phyloP scores from a whole-genome alignment of 2,329 filamentous ascomycete genomes.

The Penicillium sp. region DNA sequence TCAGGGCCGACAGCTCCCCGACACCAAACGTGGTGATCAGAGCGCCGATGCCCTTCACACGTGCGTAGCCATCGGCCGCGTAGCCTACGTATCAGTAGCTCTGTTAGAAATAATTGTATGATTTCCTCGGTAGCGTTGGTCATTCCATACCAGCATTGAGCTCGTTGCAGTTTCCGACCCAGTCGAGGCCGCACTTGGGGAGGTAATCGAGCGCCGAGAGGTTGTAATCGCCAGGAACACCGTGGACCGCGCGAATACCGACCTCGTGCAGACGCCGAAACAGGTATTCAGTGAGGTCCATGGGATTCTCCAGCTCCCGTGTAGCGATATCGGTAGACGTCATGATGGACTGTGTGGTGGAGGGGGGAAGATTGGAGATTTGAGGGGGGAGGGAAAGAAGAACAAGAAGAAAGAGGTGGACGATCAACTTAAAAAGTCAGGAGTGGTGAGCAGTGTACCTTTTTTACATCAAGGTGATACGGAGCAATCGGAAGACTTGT shows the following conservation, averaged over 20 bases:
- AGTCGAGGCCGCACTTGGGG: conserved; percentile 59
- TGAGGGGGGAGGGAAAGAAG: conserved; percentile 4
- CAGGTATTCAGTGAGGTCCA: conserved; percentile 57
- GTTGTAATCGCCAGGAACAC: conserved; percentile 70
- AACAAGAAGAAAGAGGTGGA: conserved; percentile 3
- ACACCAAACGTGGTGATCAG: conserved; percentile 79
- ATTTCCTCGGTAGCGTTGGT: neutral
- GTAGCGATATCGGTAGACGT: conserved; percentile 52
- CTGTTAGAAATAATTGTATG: neutral
- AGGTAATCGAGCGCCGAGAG: conserved; percentile 66
- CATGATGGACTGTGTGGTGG: conserved; percentile 21
- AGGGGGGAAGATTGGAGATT: neutral
- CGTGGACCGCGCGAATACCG: conserved; percentile 57
- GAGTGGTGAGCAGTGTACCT: neutral
- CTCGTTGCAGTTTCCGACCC: conserved; percentile 69
- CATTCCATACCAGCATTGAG: conserved; percentile 59
- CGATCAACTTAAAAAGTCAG: neutral
- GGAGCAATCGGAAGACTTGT: conserved; percentile 6
- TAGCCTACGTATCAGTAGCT: conserved; percentile 58
- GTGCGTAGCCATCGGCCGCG: conserved; percentile 79
- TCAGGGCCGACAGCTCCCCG: conserved; percentile 70
- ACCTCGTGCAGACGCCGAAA: conserved; percentile 57
- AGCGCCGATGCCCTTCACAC: conserved; percentile 72
- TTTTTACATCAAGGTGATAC: conserved; percentile 10
- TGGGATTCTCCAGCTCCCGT: conserved; percentile 50